Evolutionary conservation across 176 grass and related monocot genomes (phyloP).

Genomic region (Bothriochloa decipiens): DNA sequence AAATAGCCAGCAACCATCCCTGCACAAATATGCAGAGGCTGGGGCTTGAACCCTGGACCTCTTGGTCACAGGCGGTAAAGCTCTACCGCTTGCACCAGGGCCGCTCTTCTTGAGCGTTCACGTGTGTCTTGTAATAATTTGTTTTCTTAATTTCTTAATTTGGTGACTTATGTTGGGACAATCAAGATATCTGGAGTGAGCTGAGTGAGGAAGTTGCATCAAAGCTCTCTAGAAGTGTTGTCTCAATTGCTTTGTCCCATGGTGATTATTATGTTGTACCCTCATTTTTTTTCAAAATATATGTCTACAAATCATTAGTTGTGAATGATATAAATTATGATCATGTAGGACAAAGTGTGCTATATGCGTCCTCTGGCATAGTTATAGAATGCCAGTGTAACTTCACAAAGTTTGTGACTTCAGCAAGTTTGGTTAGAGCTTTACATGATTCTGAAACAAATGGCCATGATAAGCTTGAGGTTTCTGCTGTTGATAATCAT

Average conservation of each 20-base stretch:
- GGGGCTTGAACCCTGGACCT: no score
- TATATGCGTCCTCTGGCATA: slow-evolving; percentile 34
- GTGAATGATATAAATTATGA: background rate
- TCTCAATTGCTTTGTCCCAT: background rate
- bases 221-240: slow-evolving; percentile 5
- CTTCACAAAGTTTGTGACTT: slow-evolving; percentile 9
- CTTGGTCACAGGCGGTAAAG: no score
- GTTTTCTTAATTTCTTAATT: background rate
- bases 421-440: slow-evolving; percentile 19
- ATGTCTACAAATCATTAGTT: background rate
- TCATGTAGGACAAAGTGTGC: background rate
- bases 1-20: no score
- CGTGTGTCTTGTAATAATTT: background rate
- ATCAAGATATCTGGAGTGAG: background rate
- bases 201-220: background rate
- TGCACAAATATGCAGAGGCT: no score
- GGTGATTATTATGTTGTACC: background rate
- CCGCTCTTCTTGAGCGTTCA: background rate
- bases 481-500: background rate
- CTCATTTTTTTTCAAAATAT: background rate
- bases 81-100: no score
- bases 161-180: background rate
- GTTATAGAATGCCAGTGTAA: background rate
- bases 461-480: background rate
- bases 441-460: background rate